These are phyloP conservation scores for Penicillium steckii DNA, from an alignment of 495 filamentous ascomycete genomes.

Conservation along the genomic window DNA sequence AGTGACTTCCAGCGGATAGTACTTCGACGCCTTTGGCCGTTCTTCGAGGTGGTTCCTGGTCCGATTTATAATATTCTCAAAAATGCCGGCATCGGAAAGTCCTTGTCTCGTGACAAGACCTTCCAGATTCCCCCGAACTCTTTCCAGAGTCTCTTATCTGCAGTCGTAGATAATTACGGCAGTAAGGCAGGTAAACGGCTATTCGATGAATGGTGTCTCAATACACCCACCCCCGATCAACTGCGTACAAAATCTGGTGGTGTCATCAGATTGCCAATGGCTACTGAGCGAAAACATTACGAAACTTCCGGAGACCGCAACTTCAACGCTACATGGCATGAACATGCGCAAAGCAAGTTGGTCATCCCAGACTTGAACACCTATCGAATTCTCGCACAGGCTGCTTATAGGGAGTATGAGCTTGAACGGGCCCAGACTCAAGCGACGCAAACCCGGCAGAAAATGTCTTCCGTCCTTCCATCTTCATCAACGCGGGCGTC, in stretches of 20 bases:
- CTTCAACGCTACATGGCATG: conserved; percentile 30
- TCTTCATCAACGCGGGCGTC: not conserved
- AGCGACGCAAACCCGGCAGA: not conserved
- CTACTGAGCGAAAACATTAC: conserved; percentile 19
- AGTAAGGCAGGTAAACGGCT: conserved; percentile 38
- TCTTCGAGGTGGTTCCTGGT: conserved; percentile 31
- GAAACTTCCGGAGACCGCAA: conserved; percentile 24
- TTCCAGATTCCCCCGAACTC: conserved; percentile 31
- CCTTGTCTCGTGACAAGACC: conserved; percentile 11
- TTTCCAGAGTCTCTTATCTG: conserved; percentile 50
- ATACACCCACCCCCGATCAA: conserved; percentile 15
- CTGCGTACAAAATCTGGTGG: conserved; percentile 31
- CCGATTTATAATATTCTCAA: conserved; percentile 18
- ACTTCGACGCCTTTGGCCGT: conserved; percentile 21
- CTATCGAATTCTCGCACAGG: conserved; percentile 40
- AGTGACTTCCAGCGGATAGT: conserved; percentile 27
- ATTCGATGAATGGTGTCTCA: conserved; percentile 44
- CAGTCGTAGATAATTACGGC: conserved; percentile 47
- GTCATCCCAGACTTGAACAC: conserved; percentile 40
- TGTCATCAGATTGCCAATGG: conserved; percentile 21
- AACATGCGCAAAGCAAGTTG: conserved; percentile 24
- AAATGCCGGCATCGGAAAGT: not conserved
- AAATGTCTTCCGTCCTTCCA: not conserved
- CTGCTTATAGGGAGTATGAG: conserved; percentile 34
- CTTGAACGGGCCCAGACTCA: not conserved